Conservation (phyloP, 2,329 filamentous ascomycete genomes). For the Colletotrichum sp. region DNA sequence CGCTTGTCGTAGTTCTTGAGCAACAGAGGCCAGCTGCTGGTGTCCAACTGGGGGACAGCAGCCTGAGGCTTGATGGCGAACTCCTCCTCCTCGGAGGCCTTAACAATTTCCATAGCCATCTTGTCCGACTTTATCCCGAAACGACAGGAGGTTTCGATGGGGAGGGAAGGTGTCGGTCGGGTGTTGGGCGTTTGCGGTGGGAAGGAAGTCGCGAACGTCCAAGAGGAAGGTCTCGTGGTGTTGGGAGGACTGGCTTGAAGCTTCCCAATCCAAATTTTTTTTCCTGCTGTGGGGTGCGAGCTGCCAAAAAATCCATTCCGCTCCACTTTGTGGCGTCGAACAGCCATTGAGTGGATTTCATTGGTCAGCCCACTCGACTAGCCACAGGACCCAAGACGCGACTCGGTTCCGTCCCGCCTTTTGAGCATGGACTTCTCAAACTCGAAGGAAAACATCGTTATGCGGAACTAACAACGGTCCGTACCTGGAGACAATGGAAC, state of each 20-base stretch:
- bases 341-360: slow-evolving; percentile 3
- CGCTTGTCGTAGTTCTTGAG: slow-evolving; percentile 95
- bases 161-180: background rate
- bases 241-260: slow-evolving; percentile 22
- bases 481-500: background rate
- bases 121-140: slow-evolving; percentile 10
- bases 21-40: slow-evolving; percentile 89
- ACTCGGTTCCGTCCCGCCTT: slow-evolving; percentile 11
- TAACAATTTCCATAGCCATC: slow-evolving; percentile 55
- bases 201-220: slow-evolving; percentile 17
- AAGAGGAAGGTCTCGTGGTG: slow-evolving; percentile 17
- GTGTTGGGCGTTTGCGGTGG: slow-evolving; percentile 13
- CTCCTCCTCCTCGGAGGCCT: slow-evolving; percentile 65
- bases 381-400: slow-evolving; percentile 19
- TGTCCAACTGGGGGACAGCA: slow-evolving; percentile 78
- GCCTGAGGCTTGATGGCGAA: slow-evolving; percentile 94
- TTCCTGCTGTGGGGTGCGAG: slow-evolving; percentile 24
- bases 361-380: background rate
- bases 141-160: slow-evolving; percentile 4
- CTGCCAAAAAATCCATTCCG: slow-evolving; percentile 10
- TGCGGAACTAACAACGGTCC: background rate
- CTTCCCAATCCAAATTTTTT: slow-evolving; percentile 28
- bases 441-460: background rate
- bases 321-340: slow-evolving; percentile 7
- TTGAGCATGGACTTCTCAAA: background rate